Base-by-base conservation (phyloP, 257 asterid genomes). In the Przewalskia tangutica region DNA sequence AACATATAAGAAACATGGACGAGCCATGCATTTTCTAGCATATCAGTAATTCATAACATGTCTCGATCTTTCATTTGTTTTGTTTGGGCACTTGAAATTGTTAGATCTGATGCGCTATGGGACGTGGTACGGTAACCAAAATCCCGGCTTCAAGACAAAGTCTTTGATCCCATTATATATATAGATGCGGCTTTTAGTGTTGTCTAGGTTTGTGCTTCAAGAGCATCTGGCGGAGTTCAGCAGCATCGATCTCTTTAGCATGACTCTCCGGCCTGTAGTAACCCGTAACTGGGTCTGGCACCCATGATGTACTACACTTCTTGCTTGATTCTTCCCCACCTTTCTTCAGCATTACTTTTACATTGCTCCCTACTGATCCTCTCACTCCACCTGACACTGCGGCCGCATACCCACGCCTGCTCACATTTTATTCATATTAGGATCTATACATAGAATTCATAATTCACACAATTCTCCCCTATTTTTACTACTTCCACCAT, bases 221-320 rank as follows among this genome's bases (percentile, higher is more conserved):
- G 63, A 89, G 90, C 86, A 84, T 46, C 78, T 81, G 86, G 13
- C 96, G 87, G 84, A 89, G 77, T 85, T 90, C 94, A 0, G 90
- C 97, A 0, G 93, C 87, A 79, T 90, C 97, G 44, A 87, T 77
- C 79, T 90, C 95, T 48, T 84, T 82, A 23, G 85, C 85, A 13
- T 85, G 86, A 36, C 77, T 85, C 85, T 91, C 95, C 10, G 97
- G 97, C 48, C 97, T 85, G 91, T 93, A 93, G 79, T 90, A 89
- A 1, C 97, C 97, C 12, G 97, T 91, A 0, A 85, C 85, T 7
- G 97, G 97, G 77, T 93, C 97, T 20, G 97, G 97, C 10, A 87
- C 91, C 97, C 95, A 93, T 9, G 97, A 79, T 13, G 82, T 70
- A 3, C 14, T 7, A 17, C n/a, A 86, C 85, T 87, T 86, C 7